Base-by-base conservation (phyloP, 805 yeast genomes). In the Candida boleticola region DNA sequence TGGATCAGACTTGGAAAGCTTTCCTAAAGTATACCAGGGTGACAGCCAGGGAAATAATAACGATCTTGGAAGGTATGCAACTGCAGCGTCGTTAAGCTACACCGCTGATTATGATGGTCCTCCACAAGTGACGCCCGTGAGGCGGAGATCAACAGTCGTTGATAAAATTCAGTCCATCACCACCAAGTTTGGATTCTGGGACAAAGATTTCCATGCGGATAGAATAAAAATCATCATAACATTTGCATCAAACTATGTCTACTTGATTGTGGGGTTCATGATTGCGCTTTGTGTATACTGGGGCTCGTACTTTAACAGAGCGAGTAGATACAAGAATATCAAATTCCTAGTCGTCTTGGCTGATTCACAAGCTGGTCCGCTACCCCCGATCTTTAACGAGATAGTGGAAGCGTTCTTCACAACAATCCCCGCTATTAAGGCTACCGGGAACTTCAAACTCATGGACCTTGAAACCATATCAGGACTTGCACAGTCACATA, bases 201-300 rank as follows among this genome's bases (percentile, higher is more conserved):
- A 61, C 40, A 43, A 52, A 39, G 63, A 52, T 18, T 60, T 60
- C 46, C 50, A 49, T 27, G 48, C 51, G 4, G 54, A 54, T 13
- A 46, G 67, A 32, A 48, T 52, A 30, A 40, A 48, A 5, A 57
- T 63, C 23, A 29, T 48, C 16, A 27, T 48, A 17, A 55, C 63
- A 2, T 51, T 59, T 37, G 34, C 50, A 4, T 36, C 43, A n/a
- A 62, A 62, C 50, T 63, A 63, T 51, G 19, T 42, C 29, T 60
- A 38, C 19, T 26, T 39, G 25, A 30, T 58, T 33, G 3, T 54
- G 6, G 63, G 63, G 6, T 61, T 63, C 37, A 40, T 51, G 14
- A 35, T 45, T 3, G 55, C 57, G 1, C 51, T 64, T 6, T 56
- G 58, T 39, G 46, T 63, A n/a, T 64, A 62, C 41, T 63, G 67